A percentile compares a stretch with the other conserved stretches of the same genome.
Evolutionary conservation across 345 rosid species (phyloP).

Genomic region (Murraya paniculata): DNA sequence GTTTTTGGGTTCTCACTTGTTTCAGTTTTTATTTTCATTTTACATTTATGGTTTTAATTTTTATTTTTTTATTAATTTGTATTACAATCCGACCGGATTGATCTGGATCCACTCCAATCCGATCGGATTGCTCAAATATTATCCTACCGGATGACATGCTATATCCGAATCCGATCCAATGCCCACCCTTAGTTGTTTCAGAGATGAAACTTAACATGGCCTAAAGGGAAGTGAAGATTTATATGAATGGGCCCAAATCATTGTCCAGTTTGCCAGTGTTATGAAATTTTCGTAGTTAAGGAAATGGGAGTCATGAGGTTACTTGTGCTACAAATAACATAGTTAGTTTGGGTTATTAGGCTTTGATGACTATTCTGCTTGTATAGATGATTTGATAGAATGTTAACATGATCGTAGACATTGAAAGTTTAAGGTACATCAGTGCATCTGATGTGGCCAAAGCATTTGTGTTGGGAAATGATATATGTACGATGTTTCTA

Average conservation of each 20-base stretch:
- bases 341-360: background rate
- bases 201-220: background rate
- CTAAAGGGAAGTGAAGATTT: background rate
- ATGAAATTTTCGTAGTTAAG: background rate
- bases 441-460: background rate
- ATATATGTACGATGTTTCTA: background rate
- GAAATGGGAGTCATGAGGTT: background rate
- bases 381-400: background rate
- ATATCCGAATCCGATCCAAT: too few species aligned
- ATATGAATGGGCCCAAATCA: background rate
- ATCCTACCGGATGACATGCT: too few species aligned
- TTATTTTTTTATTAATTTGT: too few species aligned
- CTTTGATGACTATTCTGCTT: background rate
- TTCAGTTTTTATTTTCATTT: too few species aligned
- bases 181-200: too few species aligned
- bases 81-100: too few species aligned
- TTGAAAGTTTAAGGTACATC: background rate
- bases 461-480: background rate
- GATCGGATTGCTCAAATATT: too few species aligned
- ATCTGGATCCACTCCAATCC: too few species aligned
- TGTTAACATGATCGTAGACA: background rate
- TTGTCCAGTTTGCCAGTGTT: background rate
- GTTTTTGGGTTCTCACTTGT: too few species aligned
- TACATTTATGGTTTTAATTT: too few species aligned
- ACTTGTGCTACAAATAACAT: background rate